A percentile compares a stretch with the other conserved stretches of the same genome.
Evolutionary conservation across 257 asterid genomes (phyloP).

Genomic region (Jasminum sambac): DNA sequence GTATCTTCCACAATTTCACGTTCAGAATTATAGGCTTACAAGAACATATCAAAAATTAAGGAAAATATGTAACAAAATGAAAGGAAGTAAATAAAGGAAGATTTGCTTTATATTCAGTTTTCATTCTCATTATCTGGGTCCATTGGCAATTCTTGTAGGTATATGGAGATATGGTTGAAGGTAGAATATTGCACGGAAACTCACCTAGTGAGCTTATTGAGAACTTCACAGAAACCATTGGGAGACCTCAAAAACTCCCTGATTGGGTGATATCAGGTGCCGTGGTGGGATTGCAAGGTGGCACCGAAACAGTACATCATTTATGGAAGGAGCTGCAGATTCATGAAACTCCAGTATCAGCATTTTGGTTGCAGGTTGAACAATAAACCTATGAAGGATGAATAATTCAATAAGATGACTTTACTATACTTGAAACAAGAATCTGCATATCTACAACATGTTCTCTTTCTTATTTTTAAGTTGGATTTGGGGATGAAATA

Average conservation of each 20-base stretch:
- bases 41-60: background rate
- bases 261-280: constrained; percentile 97
- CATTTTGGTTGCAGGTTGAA: constrained; percentile 94
- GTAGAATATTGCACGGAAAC: constrained; percentile 72
- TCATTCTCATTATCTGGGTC: constrained; percentile 12
- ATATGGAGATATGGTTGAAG: constrained; percentile 73
- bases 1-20: constrained; percentile 29
- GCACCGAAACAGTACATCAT: constrained; percentile 57
- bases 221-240: constrained; percentile 69
- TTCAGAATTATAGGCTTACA: background rate
- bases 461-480: background rate
- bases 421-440: constrained; percentile 5
- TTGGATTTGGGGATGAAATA: constrained; percentile 2
- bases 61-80: constrained; percentile 13
- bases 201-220: constrained; percentile 85
- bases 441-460: background rate
- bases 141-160: constrained; percentile 43
- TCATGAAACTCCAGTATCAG: constrained; percentile 81
- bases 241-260: constrained; percentile 86
- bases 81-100: background rate
- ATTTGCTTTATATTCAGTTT: background rate
- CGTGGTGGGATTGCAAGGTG: constrained; percentile 97
- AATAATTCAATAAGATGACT: background rate
- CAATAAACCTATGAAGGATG: constrained; percentile 10
- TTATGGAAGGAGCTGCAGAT: constrained; percentile 59